phyloP scores from a whole-genome alignment of 352 stramenopile genomes.

The Elongisporangium anandrum region DNA sequence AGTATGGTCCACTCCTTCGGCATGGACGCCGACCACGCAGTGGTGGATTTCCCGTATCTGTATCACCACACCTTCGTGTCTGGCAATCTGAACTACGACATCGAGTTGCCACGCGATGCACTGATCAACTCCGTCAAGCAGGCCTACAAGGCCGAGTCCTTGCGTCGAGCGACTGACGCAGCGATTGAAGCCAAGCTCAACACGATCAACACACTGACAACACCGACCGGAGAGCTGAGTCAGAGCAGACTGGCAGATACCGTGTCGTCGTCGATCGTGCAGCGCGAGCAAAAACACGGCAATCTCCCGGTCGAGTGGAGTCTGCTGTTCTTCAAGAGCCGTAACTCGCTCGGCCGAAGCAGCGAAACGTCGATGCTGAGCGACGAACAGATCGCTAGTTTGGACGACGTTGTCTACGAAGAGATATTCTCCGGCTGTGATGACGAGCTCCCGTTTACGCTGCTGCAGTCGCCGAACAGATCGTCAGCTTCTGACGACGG shows the following conservation, averaged over 20 bases:
- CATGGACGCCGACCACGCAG: conserved; percentile 70
- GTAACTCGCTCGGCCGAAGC: conserved; percentile 25
- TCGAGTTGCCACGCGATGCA: conserved; percentile 36
- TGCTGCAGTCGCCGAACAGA: conserved; percentile 39
- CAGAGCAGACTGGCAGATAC: conserved; percentile 14
- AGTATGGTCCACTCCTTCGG: conserved; percentile 77
- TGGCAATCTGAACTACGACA: conserved; percentile 78
- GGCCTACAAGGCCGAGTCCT: conserved; percentile 68
- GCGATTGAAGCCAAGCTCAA: conserved; percentile 64
- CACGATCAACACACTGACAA: conserved; percentile 16
- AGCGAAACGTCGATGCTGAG: conserved; percentile 26
- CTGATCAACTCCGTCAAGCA: conserved; percentile 52
- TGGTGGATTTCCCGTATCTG: conserved; percentile 77
- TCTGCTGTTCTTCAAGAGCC: conserved; percentile 42
- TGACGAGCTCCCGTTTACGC: conserved; percentile 57
- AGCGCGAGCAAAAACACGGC: conserved; percentile 9
- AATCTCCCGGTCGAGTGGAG: conserved; percentile 49
- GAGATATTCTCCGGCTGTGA: conserved; percentile 46
- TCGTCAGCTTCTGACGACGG: background rate
- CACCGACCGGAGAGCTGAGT: conserved; percentile 10
- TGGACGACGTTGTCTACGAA: conserved; percentile 39
- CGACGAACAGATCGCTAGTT: conserved; percentile 3
- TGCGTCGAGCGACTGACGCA: conserved; percentile 48
- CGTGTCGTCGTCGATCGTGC: conserved; percentile 10
- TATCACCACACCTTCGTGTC: conserved; percentile 84